Base-by-base conservation (phyloP, 192 early-diverging fungal genomes). In the Gonapodya prolifera region DNA sequence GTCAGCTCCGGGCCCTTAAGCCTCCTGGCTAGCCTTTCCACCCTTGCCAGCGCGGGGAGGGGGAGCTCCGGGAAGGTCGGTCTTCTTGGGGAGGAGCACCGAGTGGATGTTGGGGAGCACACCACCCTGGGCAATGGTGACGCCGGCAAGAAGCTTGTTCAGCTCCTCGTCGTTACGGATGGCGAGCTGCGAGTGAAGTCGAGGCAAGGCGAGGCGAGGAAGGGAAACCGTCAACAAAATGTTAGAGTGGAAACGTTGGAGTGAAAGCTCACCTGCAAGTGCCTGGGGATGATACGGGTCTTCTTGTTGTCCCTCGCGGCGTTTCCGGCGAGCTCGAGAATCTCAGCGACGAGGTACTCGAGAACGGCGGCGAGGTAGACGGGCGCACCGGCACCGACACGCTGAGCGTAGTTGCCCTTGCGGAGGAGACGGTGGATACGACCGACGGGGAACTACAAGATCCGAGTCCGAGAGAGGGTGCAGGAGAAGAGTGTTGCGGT, bases 121-220 rank as follows among this genome's bases (percentile, higher is more conserved):
- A 91, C 95, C 94, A 78, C 94, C 95, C 86, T 94, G 92, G 77
- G 94, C 93, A 78, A 96, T 96, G 80, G 94, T 95, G 78, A 96
- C 93, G 81, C 88, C 89, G 86, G 83, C 91, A 70, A 96, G 90
- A 77, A 96, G 87, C 86, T 94, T 95, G 91, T 95, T 96, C 79
- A 96, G 84, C 84, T 96, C 95, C 83, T 95, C 94, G 84, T 97
- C 94, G 87, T 96, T 96, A 73, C 95, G 87, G 89, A 96, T 95
- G 87, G 94, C 94, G 75, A 96, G 89, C 86, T 95, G 95, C 45
- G 45, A 61, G 45, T 16, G 45, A 61, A 23, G 45, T 16, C 8
- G 45, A 23, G 45, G 45, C 8, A 8, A 61, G 45, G 23, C 8
- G 8, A 23, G 8, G 45, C 45, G 23, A 61, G 45, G 45, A 61